These are phyloP conservation scores for Beverwykella pulmonaria DNA, from an alignment of 495 filamentous ascomycete species.

Conservation along the genomic window DNA sequence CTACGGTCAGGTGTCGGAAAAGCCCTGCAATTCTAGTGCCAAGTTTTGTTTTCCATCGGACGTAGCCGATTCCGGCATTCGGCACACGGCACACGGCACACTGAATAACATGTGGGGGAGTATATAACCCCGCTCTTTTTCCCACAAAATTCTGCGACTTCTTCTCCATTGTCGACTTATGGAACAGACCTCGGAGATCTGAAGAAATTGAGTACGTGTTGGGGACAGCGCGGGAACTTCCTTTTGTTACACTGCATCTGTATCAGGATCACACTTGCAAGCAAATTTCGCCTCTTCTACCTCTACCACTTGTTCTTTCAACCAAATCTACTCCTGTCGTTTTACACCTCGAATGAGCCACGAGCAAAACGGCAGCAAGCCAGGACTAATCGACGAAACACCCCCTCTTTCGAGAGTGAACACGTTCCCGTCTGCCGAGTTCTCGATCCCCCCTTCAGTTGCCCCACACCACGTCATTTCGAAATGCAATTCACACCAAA, in stretches of 20 bases:
- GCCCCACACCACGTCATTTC: conserved; percentile 2
- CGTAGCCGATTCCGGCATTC: conserved; percentile 15
- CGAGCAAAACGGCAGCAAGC: conserved; percentile 48
- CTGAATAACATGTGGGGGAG: background rate
- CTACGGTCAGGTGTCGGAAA: background rate
- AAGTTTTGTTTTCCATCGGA: conserved; percentile 1
- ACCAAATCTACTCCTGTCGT: background rate
- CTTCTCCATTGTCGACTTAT: background rate
- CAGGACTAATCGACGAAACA: conserved; percentile 39
- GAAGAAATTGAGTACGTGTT: background rate
- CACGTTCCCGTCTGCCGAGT: conserved; percentile 28
- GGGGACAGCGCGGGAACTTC: conserved; percentile 1
- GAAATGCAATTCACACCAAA: conserved; percentile 33
- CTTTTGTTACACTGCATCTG: background rate
- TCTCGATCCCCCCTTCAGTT: conserved; percentile 24
- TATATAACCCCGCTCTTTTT: background rate
- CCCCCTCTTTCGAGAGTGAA: conserved; percentile 9
- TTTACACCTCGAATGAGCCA: conserved; percentile 40
- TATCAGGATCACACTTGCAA: background rate
- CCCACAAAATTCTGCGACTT: background rate
- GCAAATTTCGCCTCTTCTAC: background rate
- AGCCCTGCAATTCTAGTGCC: background rate
- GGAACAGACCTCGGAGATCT: conserved; percentile 3
- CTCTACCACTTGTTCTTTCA: background rate
- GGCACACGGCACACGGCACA: conserved; percentile 6